Base-by-base conservation (phyloP, 83 land plant species). In the Diphasiastrum complanatum region DNA sequence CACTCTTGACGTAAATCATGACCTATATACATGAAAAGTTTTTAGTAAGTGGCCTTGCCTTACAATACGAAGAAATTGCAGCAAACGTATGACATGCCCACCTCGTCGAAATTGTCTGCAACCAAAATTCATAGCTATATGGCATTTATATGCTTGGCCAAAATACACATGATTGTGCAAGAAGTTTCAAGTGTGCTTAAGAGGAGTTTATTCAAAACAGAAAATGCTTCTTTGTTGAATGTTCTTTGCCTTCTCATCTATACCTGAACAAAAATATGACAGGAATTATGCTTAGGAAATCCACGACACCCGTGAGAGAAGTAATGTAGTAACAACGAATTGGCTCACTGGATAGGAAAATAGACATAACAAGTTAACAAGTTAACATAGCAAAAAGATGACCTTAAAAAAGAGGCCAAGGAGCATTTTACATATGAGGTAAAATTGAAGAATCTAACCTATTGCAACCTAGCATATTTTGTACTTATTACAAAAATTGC, bases 271-370 rank as follows among this genome's bases (percentile, higher is more conserved):
- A 26, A 34, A 48, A 45, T 27, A 69, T 45, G 30, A 69, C 27
- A 27, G 72, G 72, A 20, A 69, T 18, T 10, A 35, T 54, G 58
- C 68, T 69, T 12, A 69, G 30, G 22, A 69, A 23, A 37, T 69
- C 72, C 25, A 69, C 10, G 27, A 61, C 2, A 33, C 72, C 72
- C 72, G 63, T 60, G 19, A 49, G 36, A 20, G 72, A 69, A 37
- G 61, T 48, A 28, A 69, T 69, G n/a, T 69, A 69, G 32, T 47
- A 59, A 16, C 60, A 23, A 2, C 72, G 72, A 22, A 59, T 56
- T 8, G 72, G 55, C 40, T 61, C 72, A 48, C 72, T 69, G 66
- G n/a, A n/a, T n/a, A n/a, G n/a, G n/a, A n/a, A n/a, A n/a, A n/a
- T n/a, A n/a, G n/a, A n/a, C n/a, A n/a, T n/a, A n/a, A n/a, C n/a